These are phyloP conservation scores for Stereum hirsutum DNA, from an alignment of 1,284 basidiomycete genomes.

Conservation along the genomic window DNA sequence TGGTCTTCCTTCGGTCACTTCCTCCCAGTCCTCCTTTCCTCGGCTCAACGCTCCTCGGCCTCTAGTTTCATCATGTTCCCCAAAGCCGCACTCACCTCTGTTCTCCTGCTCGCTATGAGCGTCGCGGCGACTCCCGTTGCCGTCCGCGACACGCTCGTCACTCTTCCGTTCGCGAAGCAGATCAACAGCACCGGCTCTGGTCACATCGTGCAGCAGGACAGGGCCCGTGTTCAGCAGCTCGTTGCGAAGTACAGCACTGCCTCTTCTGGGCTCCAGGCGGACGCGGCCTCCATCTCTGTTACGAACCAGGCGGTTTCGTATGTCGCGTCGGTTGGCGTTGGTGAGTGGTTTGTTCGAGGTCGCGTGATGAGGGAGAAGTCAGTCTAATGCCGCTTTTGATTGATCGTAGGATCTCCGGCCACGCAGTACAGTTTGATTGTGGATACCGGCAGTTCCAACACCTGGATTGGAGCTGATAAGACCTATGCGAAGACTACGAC, in stretches of 20 bases:
- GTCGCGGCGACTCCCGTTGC: slow-evolving; percentile 37
- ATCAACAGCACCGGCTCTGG: slow-evolving; percentile 36
- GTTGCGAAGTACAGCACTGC: slow-evolving; percentile 27
- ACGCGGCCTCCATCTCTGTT: slow-evolving; percentile 24
- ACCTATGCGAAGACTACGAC: slow-evolving; percentile 40
- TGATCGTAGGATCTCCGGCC: slow-evolving; percentile 50
- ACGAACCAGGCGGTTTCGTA: slow-evolving; percentile 29
- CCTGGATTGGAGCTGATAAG: slow-evolving; percentile 53
- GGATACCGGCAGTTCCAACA: slow-evolving; percentile 39
- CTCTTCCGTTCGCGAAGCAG: slow-evolving; percentile 37
- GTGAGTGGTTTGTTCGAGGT: too few species aligned
- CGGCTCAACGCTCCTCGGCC: too few species aligned
- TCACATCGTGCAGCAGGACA: slow-evolving; percentile 45
- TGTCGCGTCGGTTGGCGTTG: slow-evolving; percentile 23
- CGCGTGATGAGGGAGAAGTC: too few species aligned
- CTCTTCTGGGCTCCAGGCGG: slow-evolving; percentile 22
- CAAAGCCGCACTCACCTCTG: slow-evolving; percentile 25
- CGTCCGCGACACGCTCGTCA: slow-evolving; percentile 29
- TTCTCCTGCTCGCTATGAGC: slow-evolving; percentile 32
- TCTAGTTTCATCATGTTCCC: slow-evolving; percentile 22
- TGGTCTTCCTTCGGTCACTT: too few species aligned
- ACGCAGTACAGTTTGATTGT: slow-evolving; percentile 27
- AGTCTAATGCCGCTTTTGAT: too few species aligned
- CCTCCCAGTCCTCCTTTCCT: too few species aligned
- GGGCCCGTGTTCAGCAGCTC: slow-evolving; percentile 36